Conservation (phyloP, 2,329 filamentous ascomycete genomes). For the Monosporascus sp. region DNA sequence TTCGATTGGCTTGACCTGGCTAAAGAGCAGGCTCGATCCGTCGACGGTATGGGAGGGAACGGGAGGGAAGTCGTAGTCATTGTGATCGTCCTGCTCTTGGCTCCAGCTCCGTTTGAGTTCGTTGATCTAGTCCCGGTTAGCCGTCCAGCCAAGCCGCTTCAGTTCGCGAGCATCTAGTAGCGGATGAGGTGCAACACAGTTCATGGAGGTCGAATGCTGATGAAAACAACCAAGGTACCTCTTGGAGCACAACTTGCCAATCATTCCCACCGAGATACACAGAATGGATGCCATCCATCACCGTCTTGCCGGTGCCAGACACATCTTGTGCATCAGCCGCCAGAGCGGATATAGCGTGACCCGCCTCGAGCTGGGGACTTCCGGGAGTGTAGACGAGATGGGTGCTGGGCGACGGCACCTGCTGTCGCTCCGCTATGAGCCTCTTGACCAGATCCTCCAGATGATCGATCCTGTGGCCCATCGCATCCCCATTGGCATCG, state of each 20-base stretch:
- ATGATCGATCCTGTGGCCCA: conserved; percentile 17
- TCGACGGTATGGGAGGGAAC: conserved; percentile 13
- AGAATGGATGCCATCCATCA: conserved; percentile 17
- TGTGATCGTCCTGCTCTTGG: conserved; percentile 12
- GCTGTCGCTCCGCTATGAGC: conserved; percentile 10
- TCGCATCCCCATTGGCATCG: conserved; percentile 6
- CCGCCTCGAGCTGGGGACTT: neutral
- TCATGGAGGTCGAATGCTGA: neutral
- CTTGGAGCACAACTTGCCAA: conserved; percentile 20
- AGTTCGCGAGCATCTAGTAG: neutral
- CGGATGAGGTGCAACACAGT: neutral
- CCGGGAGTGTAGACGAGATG: neutral
- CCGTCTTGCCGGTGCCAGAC: conserved; percentile 8
- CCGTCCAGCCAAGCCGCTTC: neutral
- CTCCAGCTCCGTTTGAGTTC: conserved; percentile 17
- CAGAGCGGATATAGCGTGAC: neutral
- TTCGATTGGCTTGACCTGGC: conserved; percentile 17
- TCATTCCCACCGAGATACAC: conserved; percentile 17
- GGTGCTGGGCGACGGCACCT: neutral
- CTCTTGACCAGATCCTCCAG: conserved; percentile 15
- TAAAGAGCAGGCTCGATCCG: conserved; percentile 20
- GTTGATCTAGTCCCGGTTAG: conserved; percentile 16
- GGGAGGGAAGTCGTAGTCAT: conserved; percentile 22
- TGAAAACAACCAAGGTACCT: conserved; percentile 10
- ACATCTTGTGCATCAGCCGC: neutral